phyloP scores from a whole-genome alignment of 2,329 filamentous ascomycete genomes.

The Botrytis deweyae region DNA sequence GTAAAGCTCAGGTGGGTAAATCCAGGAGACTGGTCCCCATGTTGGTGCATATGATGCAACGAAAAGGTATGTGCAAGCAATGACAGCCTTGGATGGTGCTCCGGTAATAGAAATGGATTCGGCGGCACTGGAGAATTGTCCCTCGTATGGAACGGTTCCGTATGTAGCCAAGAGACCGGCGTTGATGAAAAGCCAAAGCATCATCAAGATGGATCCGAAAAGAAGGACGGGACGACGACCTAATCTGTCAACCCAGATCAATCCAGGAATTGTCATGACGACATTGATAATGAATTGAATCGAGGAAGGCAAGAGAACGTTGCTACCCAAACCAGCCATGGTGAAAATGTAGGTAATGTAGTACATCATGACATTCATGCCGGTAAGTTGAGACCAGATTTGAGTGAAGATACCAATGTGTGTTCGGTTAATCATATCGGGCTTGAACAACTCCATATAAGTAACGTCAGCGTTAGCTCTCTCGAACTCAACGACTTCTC shows the following conservation, averaged over 20 bases:
- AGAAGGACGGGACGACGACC: conserved; percentile 69
- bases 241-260: conserved; percentile 73
- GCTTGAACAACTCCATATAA: conserved; percentile 70
- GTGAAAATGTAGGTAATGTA: conserved; percentile 59
- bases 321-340: conserved; percentile 66
- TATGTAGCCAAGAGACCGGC: conserved; percentile 48
- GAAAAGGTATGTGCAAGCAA: conserved; percentile 65
- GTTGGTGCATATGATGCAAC: conserved; percentile 55
- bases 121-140: conserved; percentile 43
- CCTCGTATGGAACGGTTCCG: conserved; percentile 39
- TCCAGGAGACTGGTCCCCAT: conserved; percentile 52
- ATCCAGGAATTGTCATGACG: conserved; percentile 71
- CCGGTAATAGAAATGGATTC: conserved; percentile 52
- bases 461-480: conserved; percentile 65
- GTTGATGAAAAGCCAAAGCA: conserved; percentile 47
- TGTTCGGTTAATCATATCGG: conserved; percentile 72
- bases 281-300: conserved; percentile 82
- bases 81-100: conserved; percentile 54
- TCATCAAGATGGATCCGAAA: conserved; percentile 48
- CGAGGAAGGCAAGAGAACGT: conserved; percentile 62
- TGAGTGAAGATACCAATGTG: conserved; percentile 70
- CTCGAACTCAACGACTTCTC: conserved; percentile 75
- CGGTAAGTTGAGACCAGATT: conserved; percentile 74
- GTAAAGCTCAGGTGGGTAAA: conserved; percentile 51
- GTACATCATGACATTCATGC: conserved; percentile 73